Percentiles rank a stretch among this genome's conserved stretches.
phyloP scores from a whole-genome alignment of 2,329 filamentous ascomycete genomes.

The Elsinoe necatrix region DNA sequence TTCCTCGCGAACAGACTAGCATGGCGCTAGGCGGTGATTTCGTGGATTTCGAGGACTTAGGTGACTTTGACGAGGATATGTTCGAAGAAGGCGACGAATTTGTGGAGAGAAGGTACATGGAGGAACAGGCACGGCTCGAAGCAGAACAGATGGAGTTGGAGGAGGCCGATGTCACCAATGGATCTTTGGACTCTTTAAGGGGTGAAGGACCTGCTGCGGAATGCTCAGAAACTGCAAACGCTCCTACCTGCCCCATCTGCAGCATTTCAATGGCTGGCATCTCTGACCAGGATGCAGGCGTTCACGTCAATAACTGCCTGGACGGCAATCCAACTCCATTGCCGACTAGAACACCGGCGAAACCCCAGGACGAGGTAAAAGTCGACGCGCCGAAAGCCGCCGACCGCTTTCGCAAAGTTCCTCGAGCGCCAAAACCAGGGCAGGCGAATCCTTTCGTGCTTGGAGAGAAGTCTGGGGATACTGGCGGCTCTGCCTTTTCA shows the following conservation, averaged over 20 bases:
- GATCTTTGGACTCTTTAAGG: background rate
- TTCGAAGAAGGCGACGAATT: conserved; percentile 47
- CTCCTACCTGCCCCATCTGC: conserved; percentile 67
- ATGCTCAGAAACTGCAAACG: conserved; percentile 19
- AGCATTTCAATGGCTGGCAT: conserved; percentile 51
- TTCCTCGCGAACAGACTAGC: conserved; percentile 44
- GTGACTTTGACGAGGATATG: conserved; percentile 53
- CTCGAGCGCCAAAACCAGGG: conserved; percentile 61
- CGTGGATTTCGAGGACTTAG: conserved; percentile 44
- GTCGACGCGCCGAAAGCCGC: conserved; percentile 40
- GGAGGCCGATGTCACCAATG: conserved; percentile 17
- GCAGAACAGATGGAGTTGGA: conserved; percentile 44
- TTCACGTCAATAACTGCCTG: conserved; percentile 88
- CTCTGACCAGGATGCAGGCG: conserved; percentile 56
- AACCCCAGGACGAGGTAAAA: conserved; percentile 23
- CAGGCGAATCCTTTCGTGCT: conserved; percentile 70
- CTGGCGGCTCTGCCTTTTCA: conserved; percentile 65
- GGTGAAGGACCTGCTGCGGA: conserved; percentile 5
- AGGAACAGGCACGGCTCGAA: conserved; percentile 54
- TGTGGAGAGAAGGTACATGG: conserved; percentile 56
- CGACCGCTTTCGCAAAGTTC: conserved; percentile 51
- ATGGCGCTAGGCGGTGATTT: conserved; percentile 43
- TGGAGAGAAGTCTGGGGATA: conserved; percentile 32
- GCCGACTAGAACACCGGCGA: conserved; percentile 14
- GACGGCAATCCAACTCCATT: conserved; percentile 67